Percentiles rank a stretch among this genome's conserved stretches.
phyloP scores from a whole-genome alignment of 2,329 filamentous ascomycete genomes.

The Aquanectria penicillioides region DNA sequence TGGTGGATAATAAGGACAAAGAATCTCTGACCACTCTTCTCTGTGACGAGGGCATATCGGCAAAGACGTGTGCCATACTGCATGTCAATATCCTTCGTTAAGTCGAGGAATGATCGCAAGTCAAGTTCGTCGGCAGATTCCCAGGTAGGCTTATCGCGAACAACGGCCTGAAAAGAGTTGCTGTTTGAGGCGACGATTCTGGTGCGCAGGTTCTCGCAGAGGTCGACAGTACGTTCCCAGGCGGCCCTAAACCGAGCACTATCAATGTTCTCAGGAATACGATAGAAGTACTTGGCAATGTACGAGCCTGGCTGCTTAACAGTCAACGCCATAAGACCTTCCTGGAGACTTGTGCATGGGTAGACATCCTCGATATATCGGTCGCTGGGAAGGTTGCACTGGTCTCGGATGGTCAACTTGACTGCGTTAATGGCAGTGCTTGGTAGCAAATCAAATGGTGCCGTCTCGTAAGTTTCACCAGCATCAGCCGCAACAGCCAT shows the following conservation, averaged over 20 bases:
- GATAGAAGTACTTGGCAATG: constrained; percentile 10
- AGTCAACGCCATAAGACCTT: constrained; percentile 43
- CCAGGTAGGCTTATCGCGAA: neutral
- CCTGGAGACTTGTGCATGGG: constrained; percentile 49
- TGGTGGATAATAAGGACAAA: constrained; percentile 34
- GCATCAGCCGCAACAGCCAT: neutral
- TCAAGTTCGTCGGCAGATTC: neutral
- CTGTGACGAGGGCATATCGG: constrained; percentile 3
- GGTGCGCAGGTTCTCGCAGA: neutral
- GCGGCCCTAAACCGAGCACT: neutral
- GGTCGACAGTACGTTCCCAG: neutral
- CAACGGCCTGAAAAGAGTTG: neutral
- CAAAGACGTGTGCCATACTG: constrained; percentile 8
- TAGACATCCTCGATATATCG: constrained; percentile 44
- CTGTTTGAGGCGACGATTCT: neutral
- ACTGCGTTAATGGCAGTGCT: neutral
- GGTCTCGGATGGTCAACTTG: neutral
- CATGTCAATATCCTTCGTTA: too few species aligned
- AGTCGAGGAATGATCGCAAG: too few species aligned
- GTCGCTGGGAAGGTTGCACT: neutral
- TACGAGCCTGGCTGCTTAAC: constrained; percentile 19
- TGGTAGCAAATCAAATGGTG: neutral
- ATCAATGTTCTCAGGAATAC: neutral
- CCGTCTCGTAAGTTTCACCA: neutral
- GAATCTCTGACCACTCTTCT: neutral